phyloP scores from a whole-genome alignment of 495 filamentous ascomycete species.

The Saxispiralis lemnorum region DNA sequence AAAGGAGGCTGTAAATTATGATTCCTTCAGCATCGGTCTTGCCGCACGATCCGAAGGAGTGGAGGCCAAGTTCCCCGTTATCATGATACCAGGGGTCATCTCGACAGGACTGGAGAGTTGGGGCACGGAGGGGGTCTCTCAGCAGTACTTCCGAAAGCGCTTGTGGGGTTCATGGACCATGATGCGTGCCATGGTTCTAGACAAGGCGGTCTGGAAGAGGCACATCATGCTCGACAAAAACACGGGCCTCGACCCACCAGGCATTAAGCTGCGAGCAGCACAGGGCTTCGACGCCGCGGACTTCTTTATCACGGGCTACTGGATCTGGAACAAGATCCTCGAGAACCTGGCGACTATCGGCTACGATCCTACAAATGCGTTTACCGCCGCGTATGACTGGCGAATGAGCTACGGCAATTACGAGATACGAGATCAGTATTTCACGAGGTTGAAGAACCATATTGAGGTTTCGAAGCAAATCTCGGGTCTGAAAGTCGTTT shows the following conservation, averaged over 20 bases:
- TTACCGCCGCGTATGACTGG: conserved; percentile 94
- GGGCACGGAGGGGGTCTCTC: conserved; percentile 65
- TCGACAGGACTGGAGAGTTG: conserved; percentile 93
- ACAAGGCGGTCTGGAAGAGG: conserved; percentile 84
- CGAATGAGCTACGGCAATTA: conserved; percentile 81
- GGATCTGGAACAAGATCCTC: conserved; percentile 98
- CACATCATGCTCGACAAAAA: conserved; percentile 91
- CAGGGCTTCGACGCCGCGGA: conserved; percentile 98
- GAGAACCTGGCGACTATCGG: conserved; percentile 91
- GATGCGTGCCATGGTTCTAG: conserved; percentile 84
- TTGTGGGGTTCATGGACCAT: conserved; percentile 97
- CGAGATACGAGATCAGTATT: conserved; percentile 82
- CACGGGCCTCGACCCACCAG: conserved; percentile 81
- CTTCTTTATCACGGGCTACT: conserved; percentile 83
- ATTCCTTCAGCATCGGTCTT: conserved; percentile 78
- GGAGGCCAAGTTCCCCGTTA: conserved; percentile 65
- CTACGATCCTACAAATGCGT: conserved; percentile 90
- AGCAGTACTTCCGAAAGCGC: conserved; percentile 80
- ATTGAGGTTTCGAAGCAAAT: conserved; percentile 64
- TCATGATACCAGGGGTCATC: conserved; percentile 95
- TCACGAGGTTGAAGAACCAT: conserved; percentile 70
- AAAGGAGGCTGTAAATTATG: conserved; percentile 71
- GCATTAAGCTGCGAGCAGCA: conserved; percentile 80
- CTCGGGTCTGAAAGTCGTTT: conserved; percentile 56
- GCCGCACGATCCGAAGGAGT: conserved; percentile 71